Evolutionary conservation across 345 rosid genomes (phyloP), one percentile per base, ranked within the genome.

Genomic region (Acer saccharum): DNA sequence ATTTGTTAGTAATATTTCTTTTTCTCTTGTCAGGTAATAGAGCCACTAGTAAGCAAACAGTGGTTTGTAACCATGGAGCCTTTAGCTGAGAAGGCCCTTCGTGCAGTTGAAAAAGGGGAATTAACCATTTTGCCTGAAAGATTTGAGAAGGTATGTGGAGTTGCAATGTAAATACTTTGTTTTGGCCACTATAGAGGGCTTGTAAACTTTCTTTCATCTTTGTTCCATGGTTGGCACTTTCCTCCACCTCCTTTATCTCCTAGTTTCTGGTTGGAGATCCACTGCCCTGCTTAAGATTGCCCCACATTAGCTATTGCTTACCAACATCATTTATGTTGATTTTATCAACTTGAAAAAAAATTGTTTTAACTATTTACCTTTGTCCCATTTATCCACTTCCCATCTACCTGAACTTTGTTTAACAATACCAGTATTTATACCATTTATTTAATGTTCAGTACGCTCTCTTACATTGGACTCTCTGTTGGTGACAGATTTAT

Each of bases 21-120:
- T 29, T 65, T 29, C 71, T 69, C 58, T 74, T 77, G 10, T 77
- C 82, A 95, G 99, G 77, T 95, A 79, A 90, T 95, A 79, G 99
- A 95, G 86, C 99, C 99, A 76, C 82, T 95, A 74, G 90, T 95
- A 55, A 95, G 99, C 79, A 92, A 93, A 86, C 99, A 95, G 79
- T 95, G 99, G 98, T 95, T 95, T 87, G 93, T 95, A 78, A 87
- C 92, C 70, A 95, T 92, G 98, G 96, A 95, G 67, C 89, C 97
- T 79, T 79, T 93, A 83, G 99, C 99, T 76, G 97, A 92, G 84
- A 95, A 93, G 86, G 99, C 98, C 65, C 98, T 95, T 87, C 88
- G 18, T 68, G 98, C 93, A 8, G 99, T 95, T 83, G 92, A 93
- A 57, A 84, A 86, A 50, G 92, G 97, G 55, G 90, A 93, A 60